Evolutionary conservation across 2,329 filamentous ascomycete species (phyloP).

Genomic region (Diplocarpon rosae): DNA sequence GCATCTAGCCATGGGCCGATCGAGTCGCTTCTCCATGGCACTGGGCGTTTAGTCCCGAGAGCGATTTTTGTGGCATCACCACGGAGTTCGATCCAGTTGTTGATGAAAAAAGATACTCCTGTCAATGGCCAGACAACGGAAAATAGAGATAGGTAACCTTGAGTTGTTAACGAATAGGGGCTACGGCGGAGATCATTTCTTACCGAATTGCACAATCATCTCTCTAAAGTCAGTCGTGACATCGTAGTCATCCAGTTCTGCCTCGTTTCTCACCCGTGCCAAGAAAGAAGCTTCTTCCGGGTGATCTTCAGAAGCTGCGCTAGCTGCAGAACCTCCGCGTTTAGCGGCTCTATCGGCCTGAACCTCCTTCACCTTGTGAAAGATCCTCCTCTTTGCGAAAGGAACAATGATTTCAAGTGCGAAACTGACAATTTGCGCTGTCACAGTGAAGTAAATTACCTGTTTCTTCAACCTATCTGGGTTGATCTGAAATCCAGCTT

Average conservation of each 20-base stretch:
- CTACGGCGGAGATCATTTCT: conserved; percentile 14
- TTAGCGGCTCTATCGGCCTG: conserved; percentile 50
- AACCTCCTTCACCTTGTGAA: conserved; percentile 69
- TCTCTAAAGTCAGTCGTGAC: conserved; percentile 85
- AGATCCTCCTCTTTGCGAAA: conserved; percentile 67
- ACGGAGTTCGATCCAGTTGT: conserved; percentile 93
- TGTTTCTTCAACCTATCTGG: conserved; percentile 75
- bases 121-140: conserved; percentile 94
- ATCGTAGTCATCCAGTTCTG: conserved; percentile 73
- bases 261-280: conserved; percentile 69
- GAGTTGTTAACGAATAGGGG: conserved; percentile 20
- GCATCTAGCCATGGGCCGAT: conserved; percentile 89
- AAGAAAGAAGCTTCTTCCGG: conserved; percentile 75
- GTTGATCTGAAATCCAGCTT: conserved; percentile 66
- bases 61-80: conserved; percentile 93
- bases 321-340: conserved; percentile 31
- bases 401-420: conserved; percentile 77
- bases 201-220: conserved; percentile 75
- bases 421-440: conserved; percentile 82
- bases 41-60: conserved; percentile 76
- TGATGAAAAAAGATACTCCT: conserved; percentile 75
- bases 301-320: conserved; percentile 47
- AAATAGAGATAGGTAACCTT: conserved; percentile 82
- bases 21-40: conserved; percentile 80
- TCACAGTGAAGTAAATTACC: conserved; percentile 93